These are phyloP conservation scores for Naematelia aurantialba DNA, from an alignment of 768 basidiomycete species.

Conservation along the genomic window DNA sequence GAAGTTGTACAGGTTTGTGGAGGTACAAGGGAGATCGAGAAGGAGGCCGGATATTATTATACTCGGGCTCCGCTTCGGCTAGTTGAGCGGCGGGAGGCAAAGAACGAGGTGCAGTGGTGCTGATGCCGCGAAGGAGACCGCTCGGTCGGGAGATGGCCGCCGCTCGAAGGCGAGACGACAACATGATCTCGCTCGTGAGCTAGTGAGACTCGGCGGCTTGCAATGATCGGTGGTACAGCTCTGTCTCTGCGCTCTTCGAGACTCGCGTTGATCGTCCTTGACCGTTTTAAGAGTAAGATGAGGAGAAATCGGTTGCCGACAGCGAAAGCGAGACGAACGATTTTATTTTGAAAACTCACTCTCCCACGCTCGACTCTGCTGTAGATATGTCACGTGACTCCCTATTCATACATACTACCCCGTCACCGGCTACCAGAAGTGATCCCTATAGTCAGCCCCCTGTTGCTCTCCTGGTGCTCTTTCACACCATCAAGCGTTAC, in stretches of 20 bases:
- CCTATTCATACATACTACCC: too few relatives aligned
- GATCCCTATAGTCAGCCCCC: too few relatives aligned
- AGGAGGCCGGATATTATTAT: conserved; percentile 14
- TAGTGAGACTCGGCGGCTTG: background rate
- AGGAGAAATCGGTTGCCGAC: background rate
- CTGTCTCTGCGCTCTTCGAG: background rate
- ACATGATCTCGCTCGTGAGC: background rate
- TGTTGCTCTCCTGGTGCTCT: too few relatives aligned
- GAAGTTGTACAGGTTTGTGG: conserved; percentile 21
- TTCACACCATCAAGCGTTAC: background rate
- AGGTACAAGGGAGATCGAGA: conserved; percentile 16
- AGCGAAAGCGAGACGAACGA: background rate
- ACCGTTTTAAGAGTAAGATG: background rate
- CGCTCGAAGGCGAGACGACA: background rate
- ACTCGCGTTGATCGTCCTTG: background rate
- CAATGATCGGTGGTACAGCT: too few relatives aligned
- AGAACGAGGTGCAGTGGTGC: conserved; percentile 14
- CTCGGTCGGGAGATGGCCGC: background rate
- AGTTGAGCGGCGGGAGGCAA: conserved; percentile 33
- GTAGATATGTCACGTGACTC: conserved; percentile 3
- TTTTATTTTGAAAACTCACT: background rate
- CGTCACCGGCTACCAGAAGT: background rate
- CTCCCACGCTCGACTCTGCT: background rate
- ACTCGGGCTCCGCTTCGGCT: conserved; percentile 23
- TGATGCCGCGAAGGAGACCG: conserved; percentile 4